A percentile compares a stretch with the other conserved stretches of the same genome.
These are phyloP conservation scores for Fusarium sp. DNA, from an alignment of 2,329 filamentous ascomycete genomes.

Conservation along the genomic window DNA sequence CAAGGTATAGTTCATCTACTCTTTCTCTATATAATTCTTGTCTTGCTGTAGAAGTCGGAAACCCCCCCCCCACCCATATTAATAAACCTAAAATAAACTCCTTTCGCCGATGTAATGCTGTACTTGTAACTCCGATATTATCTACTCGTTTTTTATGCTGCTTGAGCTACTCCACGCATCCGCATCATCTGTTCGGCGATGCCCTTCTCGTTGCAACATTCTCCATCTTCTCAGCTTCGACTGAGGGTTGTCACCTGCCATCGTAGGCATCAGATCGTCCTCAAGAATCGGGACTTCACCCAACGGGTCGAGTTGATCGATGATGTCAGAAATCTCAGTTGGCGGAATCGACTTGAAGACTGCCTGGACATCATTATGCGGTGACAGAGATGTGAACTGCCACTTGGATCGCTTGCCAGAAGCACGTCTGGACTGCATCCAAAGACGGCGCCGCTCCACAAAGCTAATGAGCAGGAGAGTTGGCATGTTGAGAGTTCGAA, in stretches of 20 bases:
- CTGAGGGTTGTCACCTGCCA: conserved; percentile 42
- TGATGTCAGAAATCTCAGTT: conserved; percentile 48
- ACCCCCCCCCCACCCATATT: not conserved
- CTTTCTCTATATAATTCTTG: not conserved
- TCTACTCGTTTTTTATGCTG: conserved; percentile 25
- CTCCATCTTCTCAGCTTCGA: conserved; percentile 35
- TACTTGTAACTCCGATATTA: not conserved
- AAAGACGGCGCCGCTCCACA: conserved; percentile 69
- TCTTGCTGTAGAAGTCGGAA: not conserved
- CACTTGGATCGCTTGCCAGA: conserved; percentile 47
- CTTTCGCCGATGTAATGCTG: conserved; percentile 31
- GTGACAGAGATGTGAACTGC: conserved; percentile 61
- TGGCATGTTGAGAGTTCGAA: conserved; percentile 72
- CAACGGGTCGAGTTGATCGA: conserved; percentile 49
- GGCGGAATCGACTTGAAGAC: conserved; percentile 71
- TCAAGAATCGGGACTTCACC: conserved; percentile 49
- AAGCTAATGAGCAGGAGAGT: conserved; percentile 69
- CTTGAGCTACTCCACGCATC: conserved; percentile 27
- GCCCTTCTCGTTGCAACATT: conserved; percentile 36
- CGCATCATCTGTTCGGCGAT: conserved; percentile 16
- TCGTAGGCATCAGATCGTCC: conserved; percentile 46
- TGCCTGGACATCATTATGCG: conserved; percentile 68
- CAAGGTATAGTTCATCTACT: not conserved
- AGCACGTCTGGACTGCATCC: conserved; percentile 31
- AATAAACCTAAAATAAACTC: conserved; percentile 8